Evolutionary conservation across 2,329 filamentous ascomycete species (phyloP).

Genomic region (Chaetoscypha palmicola): DNA sequence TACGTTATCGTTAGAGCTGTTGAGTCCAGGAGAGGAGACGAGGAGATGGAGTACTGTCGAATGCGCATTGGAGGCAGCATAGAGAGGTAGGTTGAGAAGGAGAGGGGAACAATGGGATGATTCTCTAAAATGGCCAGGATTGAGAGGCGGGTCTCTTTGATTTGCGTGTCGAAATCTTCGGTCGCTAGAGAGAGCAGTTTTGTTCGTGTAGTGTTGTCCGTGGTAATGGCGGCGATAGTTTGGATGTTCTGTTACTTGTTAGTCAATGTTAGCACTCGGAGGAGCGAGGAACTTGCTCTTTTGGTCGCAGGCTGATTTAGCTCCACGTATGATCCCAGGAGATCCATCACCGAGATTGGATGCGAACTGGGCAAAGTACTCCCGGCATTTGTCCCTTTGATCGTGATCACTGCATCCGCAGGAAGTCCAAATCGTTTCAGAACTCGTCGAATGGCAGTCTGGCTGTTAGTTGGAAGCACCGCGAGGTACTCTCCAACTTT

Average conservation of each 20-base stretch:
- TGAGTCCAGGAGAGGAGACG: slow-evolving; percentile 23
- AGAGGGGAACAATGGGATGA: slow-evolving; percentile 23
- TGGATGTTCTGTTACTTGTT: slow-evolving; percentile 6
- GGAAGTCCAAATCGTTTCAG: slow-evolving; percentile 56
- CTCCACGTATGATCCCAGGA: slow-evolving; percentile 67
- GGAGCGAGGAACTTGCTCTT: slow-evolving; percentile 37
- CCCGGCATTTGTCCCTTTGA: slow-evolving; percentile 39
- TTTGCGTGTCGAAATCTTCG: not conserved
- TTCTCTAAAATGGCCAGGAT: slow-evolving; percentile 3
- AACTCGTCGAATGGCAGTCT: slow-evolving; percentile 50
- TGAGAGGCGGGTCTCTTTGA: slow-evolving; percentile 34
- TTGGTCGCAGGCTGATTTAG: slow-evolving; percentile 66
- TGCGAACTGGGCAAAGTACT: slow-evolving; percentile 45
- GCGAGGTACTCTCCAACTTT: slow-evolving; percentile 71
- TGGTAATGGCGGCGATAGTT: not conserved
- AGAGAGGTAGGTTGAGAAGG: slow-evolving; percentile 2
- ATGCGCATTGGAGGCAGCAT: not conserved
- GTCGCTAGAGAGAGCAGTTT: not conserved
- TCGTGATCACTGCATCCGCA: slow-evolving; percentile 52
- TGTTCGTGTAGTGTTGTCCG: not conserved
- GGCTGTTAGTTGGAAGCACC: slow-evolving; percentile 63
- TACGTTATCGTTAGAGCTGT: not conserved
- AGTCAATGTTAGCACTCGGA: not conserved
- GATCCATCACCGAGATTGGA: slow-evolving; percentile 53
- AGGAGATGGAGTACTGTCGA: slow-evolving; percentile 3